These are phyloP conservation scores for Camellia japonica DNA, from an alignment of 148 eudicot species.

Conservation along the genomic window DNA sequence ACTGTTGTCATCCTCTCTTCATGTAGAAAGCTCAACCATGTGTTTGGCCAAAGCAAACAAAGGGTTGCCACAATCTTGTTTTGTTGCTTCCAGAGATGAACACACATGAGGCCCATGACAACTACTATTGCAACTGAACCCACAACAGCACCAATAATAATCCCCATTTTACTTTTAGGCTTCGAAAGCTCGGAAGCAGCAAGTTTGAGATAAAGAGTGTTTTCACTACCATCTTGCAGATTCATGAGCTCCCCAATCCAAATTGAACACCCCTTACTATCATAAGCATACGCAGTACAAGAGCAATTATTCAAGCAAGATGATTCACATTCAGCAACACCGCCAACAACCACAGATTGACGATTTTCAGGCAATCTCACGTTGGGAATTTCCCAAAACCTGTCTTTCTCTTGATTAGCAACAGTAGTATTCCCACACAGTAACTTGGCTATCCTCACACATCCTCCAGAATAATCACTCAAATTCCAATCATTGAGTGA, in stretches of 20 bases:
- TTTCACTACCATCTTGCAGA: no score
- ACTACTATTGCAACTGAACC: no score
- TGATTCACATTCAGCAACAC: conserved; percentile 35
- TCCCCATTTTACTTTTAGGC: no score
- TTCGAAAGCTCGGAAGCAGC: no score
- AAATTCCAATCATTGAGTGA: conserved; percentile 29
- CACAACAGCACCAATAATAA: no score
- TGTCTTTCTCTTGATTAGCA: conserved; percentile 15
- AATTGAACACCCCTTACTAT: conserved; percentile 31
- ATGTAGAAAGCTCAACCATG: no score
- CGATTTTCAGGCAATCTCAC: conserved; percentile 31
- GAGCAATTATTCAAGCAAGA: conserved; percentile 46
- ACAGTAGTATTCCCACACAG: conserved; percentile 24
- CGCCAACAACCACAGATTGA: conserved; percentile 14
- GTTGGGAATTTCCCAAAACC: conserved; percentile 19
- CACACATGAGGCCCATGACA: no score
- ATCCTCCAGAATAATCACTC: conserved; percentile 53
- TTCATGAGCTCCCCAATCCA: conserved; percentile 25
- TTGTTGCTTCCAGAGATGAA: no score
- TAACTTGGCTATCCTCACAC: conserved; percentile 29
- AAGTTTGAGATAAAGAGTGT: no score
- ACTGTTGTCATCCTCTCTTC: no score
- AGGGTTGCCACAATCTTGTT: conserved; percentile 24
- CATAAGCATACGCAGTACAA: conserved; percentile 53
- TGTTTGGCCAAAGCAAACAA: no score